A percentile compares a stretch with the other conserved stretches of the same genome.
Evolutionary conservation across 2,329 filamentous ascomycete species (phyloP).

Genomic region (Ilyonectria mors-panacis): DNA sequence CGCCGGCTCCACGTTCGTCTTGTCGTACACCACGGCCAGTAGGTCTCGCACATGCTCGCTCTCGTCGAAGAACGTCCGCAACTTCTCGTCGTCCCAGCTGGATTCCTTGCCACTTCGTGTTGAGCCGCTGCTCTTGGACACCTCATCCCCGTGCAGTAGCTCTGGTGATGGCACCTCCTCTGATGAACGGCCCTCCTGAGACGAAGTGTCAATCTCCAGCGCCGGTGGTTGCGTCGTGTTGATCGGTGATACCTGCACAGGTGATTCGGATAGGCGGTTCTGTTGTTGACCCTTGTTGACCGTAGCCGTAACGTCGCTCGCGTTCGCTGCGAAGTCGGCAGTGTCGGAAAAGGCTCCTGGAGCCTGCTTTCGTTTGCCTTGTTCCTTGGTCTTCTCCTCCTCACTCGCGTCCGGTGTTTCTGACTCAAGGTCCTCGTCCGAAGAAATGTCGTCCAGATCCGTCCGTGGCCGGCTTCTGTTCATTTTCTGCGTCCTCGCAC

Average conservation of each 20-base stretch:
- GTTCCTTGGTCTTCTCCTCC: conserved; percentile 40
- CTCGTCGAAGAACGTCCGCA: conserved; percentile 93
- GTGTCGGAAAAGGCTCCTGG: conserved; percentile 61
- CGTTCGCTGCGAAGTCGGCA: conserved; percentile 52
- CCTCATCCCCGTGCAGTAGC: conserved; percentile 64
- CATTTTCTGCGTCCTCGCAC: conserved; percentile 67
- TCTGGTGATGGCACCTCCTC: conserved; percentile 77
- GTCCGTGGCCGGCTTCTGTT: conserved; percentile 70
- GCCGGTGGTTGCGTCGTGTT: conserved; percentile 71
- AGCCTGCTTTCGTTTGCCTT: conserved; percentile 51
- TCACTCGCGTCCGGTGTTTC: conserved; percentile 35
- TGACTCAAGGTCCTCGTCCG: conserved; percentile 59
- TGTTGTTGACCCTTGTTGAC: conserved; percentile 46
- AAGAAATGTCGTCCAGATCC: conserved; percentile 80
- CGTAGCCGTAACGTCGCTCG: conserved; percentile 52
- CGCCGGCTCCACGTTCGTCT: conserved; percentile 84
- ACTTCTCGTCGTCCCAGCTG: conserved; percentile 88
- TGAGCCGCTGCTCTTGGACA: conserved; percentile 54
- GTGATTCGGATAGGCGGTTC: conserved; percentile 76
- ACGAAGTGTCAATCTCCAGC: conserved; percentile 79
- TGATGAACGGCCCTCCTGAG: conserved; percentile 76
- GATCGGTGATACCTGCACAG: conserved; percentile 67
- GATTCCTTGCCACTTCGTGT: conserved; percentile 56
- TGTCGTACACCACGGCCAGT: conserved; percentile 93
- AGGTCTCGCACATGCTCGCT: conserved; percentile 91